phyloP scores from a whole-genome alignment of 805 yeast genomes.

The Zygotorulaspora danielsina region DNA sequence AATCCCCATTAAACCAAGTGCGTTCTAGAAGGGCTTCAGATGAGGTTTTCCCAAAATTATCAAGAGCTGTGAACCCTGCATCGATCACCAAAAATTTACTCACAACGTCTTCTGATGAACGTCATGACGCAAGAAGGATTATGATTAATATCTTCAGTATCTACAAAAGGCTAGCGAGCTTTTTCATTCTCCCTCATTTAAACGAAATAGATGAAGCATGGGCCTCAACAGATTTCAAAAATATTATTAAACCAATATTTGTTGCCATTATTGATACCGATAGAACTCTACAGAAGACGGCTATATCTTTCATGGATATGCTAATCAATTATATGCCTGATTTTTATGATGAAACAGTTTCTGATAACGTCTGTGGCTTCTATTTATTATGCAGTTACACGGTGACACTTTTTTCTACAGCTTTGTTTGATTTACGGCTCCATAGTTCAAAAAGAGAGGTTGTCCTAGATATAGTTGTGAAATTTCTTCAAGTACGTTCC shows the following conservation, averaged over 20 bases:
- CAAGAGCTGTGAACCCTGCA: conserved; percentile 7
- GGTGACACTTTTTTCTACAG: conserved; percentile 38
- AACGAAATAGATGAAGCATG: conserved; percentile 16
- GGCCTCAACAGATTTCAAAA: conserved; percentile 25
- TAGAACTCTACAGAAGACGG: conserved; percentile 34
- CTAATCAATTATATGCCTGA: conserved; percentile 25
- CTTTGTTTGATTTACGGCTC: conserved; percentile 31
- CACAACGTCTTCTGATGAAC: conserved; percentile 9
- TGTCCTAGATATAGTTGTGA: conserved; percentile 39
- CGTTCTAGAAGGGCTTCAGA: conserved; percentile 22
- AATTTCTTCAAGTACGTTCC: conserved; percentile 39
- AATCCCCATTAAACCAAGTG: conserved; percentile 13
- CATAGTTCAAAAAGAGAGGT: conserved; percentile 34
- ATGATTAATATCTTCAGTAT: conserved; percentile 33
- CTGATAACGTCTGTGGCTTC: conserved; percentile 38
- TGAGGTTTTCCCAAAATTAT: conserved; percentile 13
- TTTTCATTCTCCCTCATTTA: conserved; percentile 26
- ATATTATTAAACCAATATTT: conserved; percentile 38
- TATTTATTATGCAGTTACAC: conserved; percentile 34
- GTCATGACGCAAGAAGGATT: conserved; percentile 26
- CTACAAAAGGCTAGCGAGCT: conserved; percentile 27
- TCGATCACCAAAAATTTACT: conserved; percentile 5
- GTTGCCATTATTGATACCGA: conserved; percentile 39
- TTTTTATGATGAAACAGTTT: conserved; percentile 21
- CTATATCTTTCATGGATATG: conserved; percentile 38